A percentile compares a stretch with the other conserved stretches of the same genome.
phyloP scores from a whole-genome alignment of 2,329 filamentous ascomycete species.

The Pezicula radicicola region DNA sequence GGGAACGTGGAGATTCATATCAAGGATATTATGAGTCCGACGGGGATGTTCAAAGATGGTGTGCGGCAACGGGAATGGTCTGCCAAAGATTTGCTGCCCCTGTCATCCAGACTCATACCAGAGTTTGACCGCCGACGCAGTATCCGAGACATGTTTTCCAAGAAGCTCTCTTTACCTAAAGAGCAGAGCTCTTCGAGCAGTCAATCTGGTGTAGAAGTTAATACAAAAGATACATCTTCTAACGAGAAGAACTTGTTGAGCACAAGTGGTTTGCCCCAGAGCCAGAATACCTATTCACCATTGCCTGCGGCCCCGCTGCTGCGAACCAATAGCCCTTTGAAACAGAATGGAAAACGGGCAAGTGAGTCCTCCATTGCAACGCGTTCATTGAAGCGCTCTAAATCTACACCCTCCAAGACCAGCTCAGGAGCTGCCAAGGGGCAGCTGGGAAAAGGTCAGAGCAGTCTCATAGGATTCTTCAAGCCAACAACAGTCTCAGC shows the following conservation, averaged over 20 bases:
- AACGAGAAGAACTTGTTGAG: neutral
- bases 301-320: constrained; percentile 14
- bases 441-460: constrained; percentile 40
- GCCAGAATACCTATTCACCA: neutral
- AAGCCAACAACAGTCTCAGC: constrained; percentile 55
- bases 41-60: constrained; percentile 69
- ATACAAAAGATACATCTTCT: neutral
- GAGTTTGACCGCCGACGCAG: constrained; percentile 82
- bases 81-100: constrained; percentile 62
- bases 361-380: constrained; percentile 1
- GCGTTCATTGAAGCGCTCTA: constrained; percentile 46
- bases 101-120: constrained; percentile 80
- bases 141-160: constrained; percentile 91
- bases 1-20: constrained; percentile 50
- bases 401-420: constrained; percentile 31
- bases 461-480: constrained; percentile 72
- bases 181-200: constrained; percentile 9
- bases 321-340: neutral
- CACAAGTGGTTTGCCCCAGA: neutral
- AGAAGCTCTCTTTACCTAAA: constrained; percentile 35
- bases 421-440: constrained; percentile 33
- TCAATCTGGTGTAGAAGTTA: neutral
- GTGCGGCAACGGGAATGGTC: constrained; percentile 64
- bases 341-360: constrained; percentile 14
- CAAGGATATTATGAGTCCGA: constrained; percentile 71